These are phyloP conservation scores for Ganoderma lucidum DNA, from an alignment of 1,284 basidiomycete genomes.

Conservation along the genomic window DNA sequence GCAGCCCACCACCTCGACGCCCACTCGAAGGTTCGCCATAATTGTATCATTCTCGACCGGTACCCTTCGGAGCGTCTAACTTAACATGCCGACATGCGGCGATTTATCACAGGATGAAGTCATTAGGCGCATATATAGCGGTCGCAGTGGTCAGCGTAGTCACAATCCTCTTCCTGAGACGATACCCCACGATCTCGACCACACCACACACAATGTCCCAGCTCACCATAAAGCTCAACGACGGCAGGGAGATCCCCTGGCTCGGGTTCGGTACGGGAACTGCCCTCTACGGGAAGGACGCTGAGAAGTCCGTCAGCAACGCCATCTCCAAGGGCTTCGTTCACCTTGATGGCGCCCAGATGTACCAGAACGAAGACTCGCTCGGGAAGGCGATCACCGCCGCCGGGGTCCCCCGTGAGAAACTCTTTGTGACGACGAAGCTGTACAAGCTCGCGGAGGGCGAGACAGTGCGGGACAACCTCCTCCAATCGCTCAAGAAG, in stretches of 20 bases:
- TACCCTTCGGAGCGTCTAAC: conserved; percentile 2
- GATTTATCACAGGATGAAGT: conserved; percentile 14
- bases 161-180: conserved; percentile 30
- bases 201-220: conserved; percentile 43
- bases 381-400: conserved; percentile 60
- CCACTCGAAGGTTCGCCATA: conserved; percentile 16
- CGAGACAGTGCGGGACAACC: conserved; percentile 56
- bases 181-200: conserved; percentile 26
- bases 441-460: conserved; percentile 49
- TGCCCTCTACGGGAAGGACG: conserved; percentile 62
- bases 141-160: conserved; percentile 29
- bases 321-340: conserved; percentile 71
- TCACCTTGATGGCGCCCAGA: conserved; percentile 79
- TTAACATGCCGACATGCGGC: conserved; percentile 16
- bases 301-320: conserved; percentile 51
- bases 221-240: conserved; percentile 60
- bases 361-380: conserved; percentile 68
- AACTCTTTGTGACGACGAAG: conserved; percentile 76
- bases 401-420: conserved; percentile 60
- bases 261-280: conserved; percentile 78
- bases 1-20: background rate
- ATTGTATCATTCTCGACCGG: background rate
- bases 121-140: conserved; percentile 28
- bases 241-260: conserved; percentile 64
- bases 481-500: conserved; percentile 64